Base-by-base conservation (phyloP, 2,329 filamentous ascomycete genomes). In the Cytospora leucostoma region DNA sequence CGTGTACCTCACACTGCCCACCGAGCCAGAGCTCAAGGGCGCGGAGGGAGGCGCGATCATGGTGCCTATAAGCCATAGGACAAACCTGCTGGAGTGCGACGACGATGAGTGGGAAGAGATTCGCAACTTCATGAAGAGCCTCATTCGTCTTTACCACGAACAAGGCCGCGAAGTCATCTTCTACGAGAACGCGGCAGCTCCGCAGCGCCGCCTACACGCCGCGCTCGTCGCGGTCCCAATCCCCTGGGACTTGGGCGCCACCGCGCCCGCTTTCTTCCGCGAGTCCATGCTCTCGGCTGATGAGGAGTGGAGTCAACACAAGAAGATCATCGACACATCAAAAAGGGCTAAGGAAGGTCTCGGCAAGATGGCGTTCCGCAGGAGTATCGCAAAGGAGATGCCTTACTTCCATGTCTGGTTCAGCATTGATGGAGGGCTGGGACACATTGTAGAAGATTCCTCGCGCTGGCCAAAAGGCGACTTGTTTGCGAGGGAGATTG, bases 341-440 rank as follows among this genome's bases (percentile, higher is more conserved):
- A 86, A 87, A 66, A 79, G 80, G 38, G 83, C 86, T 0, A 76
- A 81, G n/a, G 82, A 86, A 2, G 91, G 90, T 0, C 75, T 92
- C 66, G 95, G 94, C 0, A 90, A 90, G 71, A 76, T 84, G 59
- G 93, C 95, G 1, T 99, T 99, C 74, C 84, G 94, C 1, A 84
- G 88, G 62, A 89, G 85, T 21, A 81, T 99, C 65, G 92, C 91
- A 13, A 97, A 96, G 78, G 94, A 99, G 79, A 94, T 96, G 91
- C 94, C 96, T 0, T 99, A 99, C 75, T 99, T 99, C 71, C 95
- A 99, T 74, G 94, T 89, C 21, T 99, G 94, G 93, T 98, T 98
- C 73, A 86, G 87, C 59, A 79, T 99, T 1, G 93, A 99, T 72
- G 95, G 95, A 2, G 95, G 95, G 0, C 77, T 99, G 68, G 95